Percentiles rank a stretch among this genome's conserved stretches.
These are phyloP conservation scores for Haplosporangium sp. DNA, from an alignment of 371 early-diverging fungal species.

Conservation along the genomic window DNA sequence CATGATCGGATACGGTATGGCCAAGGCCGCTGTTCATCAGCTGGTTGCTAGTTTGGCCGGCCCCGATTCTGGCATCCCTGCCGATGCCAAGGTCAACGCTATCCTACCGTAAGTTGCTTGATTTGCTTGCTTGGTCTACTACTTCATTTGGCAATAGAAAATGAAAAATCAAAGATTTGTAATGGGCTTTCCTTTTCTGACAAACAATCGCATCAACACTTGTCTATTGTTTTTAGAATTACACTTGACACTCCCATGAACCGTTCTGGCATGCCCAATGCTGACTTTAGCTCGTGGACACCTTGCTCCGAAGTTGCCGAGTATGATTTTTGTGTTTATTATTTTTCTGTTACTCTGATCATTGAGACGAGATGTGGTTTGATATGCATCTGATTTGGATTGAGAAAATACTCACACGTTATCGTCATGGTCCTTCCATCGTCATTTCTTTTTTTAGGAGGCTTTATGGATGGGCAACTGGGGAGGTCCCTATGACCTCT, in stretches of 20 bases:
- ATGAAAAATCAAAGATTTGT: constrained; percentile 18
- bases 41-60: constrained; percentile 83
- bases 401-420: too few species aligned
- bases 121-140: neutral
- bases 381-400: too few species aligned
- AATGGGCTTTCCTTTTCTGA: constrained; percentile 23
- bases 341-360: neutral
- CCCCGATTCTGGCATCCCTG: constrained; percentile 81
- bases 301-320: constrained; percentile 80
- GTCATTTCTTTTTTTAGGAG: constrained; percentile 49
- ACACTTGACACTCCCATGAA: constrained; percentile 96
- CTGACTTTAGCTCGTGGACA: constrained; percentile 92
- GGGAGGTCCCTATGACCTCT: constrained; percentile 56
- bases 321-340: constrained; percentile 57
- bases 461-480: constrained; percentile 64
- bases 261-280: constrained; percentile 88
- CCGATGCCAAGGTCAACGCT: constrained; percentile 74
- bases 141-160: neutral
- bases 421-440: neutral
- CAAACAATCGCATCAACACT: neutral
- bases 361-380: too few species aligned
- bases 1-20: constrained; percentile 95
- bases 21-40: constrained; percentile 96
- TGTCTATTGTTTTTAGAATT: constrained; percentile 56
- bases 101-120: constrained; percentile 79